These are phyloP conservation scores for Fusarium protoensiforme DNA, from an alignment of 2,329 filamentous ascomycete genomes.

Conservation along the genomic window DNA sequence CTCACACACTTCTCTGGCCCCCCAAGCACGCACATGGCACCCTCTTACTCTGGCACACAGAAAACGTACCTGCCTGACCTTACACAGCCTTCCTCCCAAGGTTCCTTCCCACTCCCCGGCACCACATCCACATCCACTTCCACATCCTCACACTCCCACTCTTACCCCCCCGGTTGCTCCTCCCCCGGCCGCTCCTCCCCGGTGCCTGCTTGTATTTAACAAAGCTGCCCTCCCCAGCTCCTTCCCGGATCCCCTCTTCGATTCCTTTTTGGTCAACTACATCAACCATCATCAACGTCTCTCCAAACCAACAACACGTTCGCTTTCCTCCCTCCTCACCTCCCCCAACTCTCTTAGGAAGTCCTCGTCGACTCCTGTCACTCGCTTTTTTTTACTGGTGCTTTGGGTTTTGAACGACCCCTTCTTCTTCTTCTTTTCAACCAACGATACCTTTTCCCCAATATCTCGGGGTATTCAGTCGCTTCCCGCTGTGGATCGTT, in stretches of 20 bases:
- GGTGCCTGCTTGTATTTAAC: constrained; percentile 47
- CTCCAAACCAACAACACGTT: constrained; percentile 53
- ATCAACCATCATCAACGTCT: constrained; percentile 40
- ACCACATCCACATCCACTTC: constrained; percentile 10
- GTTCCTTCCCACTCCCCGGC: constrained; percentile 33
- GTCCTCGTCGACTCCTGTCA: constrained; percentile 81
- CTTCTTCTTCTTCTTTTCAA: constrained; percentile 14
- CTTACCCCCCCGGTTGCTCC: constrained; percentile 25
- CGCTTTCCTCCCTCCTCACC: constrained; percentile 59
- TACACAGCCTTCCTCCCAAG: constrained; percentile 36
- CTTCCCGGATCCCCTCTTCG: constrained; percentile 40
- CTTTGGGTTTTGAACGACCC: constrained; percentile 48
- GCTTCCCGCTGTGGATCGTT: constrained; percentile 29
- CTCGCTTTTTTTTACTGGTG: constrained; percentile 74
- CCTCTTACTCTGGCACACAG: constrained; percentile 19
- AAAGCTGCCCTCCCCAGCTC: constrained; percentile 42
- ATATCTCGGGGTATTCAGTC: constrained; percentile 38
- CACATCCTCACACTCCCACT: constrained; percentile 32
- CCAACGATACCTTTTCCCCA: constrained; percentile 49
- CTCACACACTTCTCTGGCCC: not conserved
- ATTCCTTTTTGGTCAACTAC: constrained; percentile 42
- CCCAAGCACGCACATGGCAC: constrained; percentile 19
- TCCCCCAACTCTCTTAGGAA: constrained; percentile 63
- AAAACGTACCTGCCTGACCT: constrained; percentile 27
- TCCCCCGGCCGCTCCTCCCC: constrained; percentile 34